These are phyloP conservation scores for Stagonosporopsis cucurbitacearum DNA, from an alignment of 2,329 filamentous ascomycete species.

Conservation along the genomic window DNA sequence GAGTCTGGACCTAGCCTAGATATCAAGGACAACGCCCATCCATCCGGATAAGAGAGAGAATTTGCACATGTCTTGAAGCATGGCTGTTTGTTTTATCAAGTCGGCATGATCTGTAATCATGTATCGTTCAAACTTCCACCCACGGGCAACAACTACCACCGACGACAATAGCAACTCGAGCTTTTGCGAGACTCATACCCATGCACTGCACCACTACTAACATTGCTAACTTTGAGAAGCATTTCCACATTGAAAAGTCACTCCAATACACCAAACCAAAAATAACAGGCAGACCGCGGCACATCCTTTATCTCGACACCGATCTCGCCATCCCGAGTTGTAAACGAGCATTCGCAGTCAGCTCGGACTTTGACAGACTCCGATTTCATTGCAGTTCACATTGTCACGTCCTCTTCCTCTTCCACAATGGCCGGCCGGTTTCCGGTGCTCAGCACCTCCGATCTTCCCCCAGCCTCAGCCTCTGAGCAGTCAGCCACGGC, in stretches of 20 bases:
- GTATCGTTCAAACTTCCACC: neutral
- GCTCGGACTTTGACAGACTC: conserved; percentile 20
- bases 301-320: conserved; percentile 15
- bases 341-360: conserved; percentile 29
- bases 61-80: neutral
- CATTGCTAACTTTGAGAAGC: conserved; percentile 31
- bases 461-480: conserved; percentile 67
- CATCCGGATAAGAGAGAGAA: neutral
- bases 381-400: conserved; percentile 20
- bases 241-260: neutral
- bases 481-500: conserved; percentile 65
- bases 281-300: neutral
- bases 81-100: neutral
- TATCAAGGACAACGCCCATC: neutral
- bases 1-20: conserved; percentile 2
- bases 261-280: neutral
- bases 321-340: conserved; percentile 30
- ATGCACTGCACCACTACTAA: conserved; percentile 19
- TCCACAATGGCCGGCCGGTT: conserved; percentile 43
- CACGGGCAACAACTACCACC: conserved; percentile 23
- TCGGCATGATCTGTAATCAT: neutral
- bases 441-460: conserved; percentile 45
- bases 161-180: neutral
- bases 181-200: neutral
- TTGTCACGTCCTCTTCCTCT: conserved; percentile 7